These are phyloP conservation scores for Alternaria incomplexa DNA, from an alignment of 2,329 filamentous ascomycete genomes.

Conservation along the genomic window DNA sequence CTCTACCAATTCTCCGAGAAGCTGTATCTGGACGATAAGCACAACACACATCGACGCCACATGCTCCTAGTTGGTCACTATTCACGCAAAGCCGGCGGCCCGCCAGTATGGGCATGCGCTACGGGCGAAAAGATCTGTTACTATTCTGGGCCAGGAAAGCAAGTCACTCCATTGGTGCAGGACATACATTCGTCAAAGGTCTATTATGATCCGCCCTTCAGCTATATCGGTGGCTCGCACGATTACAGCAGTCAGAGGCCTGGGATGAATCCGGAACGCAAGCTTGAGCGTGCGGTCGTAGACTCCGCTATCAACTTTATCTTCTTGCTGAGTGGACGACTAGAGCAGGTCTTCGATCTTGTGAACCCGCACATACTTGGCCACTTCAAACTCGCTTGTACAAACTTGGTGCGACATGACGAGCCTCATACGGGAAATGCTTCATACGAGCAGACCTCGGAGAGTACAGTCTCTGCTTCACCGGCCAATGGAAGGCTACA, in stretches of 20 bases:
- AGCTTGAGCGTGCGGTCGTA: background rate
- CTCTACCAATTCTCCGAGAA: background rate
- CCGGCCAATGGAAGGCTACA: no score
- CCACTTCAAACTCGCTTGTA: background rate
- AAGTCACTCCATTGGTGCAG: background rate
- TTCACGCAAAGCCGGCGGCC: background rate
- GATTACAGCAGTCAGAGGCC: no score
- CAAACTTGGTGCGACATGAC: background rate
- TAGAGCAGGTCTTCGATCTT: background rate
- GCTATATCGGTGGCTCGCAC: background rate
- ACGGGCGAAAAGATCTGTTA: background rate
- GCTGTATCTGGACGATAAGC: background rate
- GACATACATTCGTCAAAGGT: background rate
- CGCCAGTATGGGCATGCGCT: conserved; percentile 6
- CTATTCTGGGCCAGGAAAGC: background rate
- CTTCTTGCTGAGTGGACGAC: conserved; percentile 2
- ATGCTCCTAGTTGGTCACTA: conserved; percentile 11
- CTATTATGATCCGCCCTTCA: conserved; percentile 1
- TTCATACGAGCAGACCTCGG: background rate
- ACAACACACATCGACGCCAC: background rate
- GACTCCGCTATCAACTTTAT: conserved; percentile 8
- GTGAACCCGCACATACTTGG: background rate
- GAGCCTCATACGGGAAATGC: background rate
- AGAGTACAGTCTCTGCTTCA: no score
- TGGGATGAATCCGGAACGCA: background rate